These are phyloP conservation scores for Colletotrichum theobromicola DNA, from an alignment of 2,329 filamentous ascomycete genomes.

Conservation along the genomic window DNA sequence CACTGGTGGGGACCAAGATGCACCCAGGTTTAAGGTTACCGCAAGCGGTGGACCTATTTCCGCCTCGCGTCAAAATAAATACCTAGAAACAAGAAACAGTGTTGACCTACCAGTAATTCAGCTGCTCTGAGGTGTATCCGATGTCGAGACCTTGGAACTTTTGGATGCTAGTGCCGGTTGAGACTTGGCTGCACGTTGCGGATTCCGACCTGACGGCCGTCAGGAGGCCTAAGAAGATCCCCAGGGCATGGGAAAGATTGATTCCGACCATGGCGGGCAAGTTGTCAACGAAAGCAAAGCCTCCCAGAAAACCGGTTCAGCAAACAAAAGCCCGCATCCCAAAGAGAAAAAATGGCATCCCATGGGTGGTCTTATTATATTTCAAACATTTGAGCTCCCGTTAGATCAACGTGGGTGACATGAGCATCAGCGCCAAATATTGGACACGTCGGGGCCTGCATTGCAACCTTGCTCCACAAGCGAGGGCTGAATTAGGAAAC, in stretches of 20 bases:
- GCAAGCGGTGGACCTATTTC: slow-evolving; percentile 43
- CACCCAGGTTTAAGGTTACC: slow-evolving; percentile 50
- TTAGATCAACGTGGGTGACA: neutral
- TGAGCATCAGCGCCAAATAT: neutral
- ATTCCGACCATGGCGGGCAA: neutral
- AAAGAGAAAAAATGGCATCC: neutral
- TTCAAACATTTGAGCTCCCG: neutral
- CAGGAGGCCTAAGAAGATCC: neutral
- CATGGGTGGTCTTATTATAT: neutral
- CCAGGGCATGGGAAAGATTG: neutral
- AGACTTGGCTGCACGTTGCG: neutral
- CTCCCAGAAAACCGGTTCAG: neutral
- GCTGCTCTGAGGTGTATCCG: neutral
- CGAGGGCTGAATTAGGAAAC: neutral
- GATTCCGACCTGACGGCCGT: neutral
- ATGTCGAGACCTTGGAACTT: neutral
- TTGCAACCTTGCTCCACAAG: neutral
- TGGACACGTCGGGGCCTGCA: neutral
- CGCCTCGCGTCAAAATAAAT: neutral
- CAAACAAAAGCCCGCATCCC: neutral
- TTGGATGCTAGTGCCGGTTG: neutral
- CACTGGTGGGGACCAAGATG: slow-evolving; percentile 51
- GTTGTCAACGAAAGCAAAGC: neutral
- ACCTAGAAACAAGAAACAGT: neutral
- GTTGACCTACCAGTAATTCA: neutral